phyloP scores from a whole-genome alignment of 2,329 filamentous ascomycete species.

The Penicillium sp. region DNA sequence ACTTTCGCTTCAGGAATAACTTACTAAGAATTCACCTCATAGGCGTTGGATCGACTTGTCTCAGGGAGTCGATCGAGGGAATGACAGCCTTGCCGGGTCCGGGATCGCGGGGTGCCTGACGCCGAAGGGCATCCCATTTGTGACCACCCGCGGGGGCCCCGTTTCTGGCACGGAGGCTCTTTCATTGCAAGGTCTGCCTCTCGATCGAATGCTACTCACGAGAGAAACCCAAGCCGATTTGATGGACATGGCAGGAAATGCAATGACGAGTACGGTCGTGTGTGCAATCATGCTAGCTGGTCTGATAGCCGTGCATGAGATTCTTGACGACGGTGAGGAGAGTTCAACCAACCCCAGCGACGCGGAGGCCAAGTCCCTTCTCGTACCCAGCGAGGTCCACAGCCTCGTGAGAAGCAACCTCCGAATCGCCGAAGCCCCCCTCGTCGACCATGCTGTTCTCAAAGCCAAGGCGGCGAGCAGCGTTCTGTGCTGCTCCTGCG shows the following conservation, averaged over 20 bases:
- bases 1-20: not conserved
- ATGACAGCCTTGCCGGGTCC: constrained; percentile 42
- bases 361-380: constrained; percentile 7
- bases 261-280: constrained; percentile 73
- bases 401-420: constrained; percentile 15
- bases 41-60: constrained; percentile 59
- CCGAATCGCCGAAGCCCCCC: constrained; percentile 1
- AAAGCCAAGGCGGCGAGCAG: constrained; percentile 31
- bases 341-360: not conserved
- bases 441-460: constrained; percentile 18
- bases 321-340: constrained; percentile 26
- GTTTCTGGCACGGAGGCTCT: constrained; percentile 63
- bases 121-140: constrained; percentile 60
- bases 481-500: constrained; percentile 56
- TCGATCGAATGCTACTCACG: constrained; percentile 61
- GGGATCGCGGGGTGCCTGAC: constrained; percentile 68
- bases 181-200: constrained; percentile 65
- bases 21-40: constrained; percentile 5
- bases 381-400: constrained; percentile 10
- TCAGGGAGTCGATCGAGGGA: constrained; percentile 67
- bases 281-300: constrained; percentile 60
- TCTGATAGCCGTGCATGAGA: constrained; percentile 46
- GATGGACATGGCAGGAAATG: constrained; percentile 72
- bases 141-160: constrained; percentile 59
- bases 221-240: constrained; percentile 61